A percentile compares a stretch with the other conserved stretches of the same genome.
phyloP scores from a whole-genome alignment of 2,329 filamentous ascomycete genomes.

The Diplodia seriata region DNA sequence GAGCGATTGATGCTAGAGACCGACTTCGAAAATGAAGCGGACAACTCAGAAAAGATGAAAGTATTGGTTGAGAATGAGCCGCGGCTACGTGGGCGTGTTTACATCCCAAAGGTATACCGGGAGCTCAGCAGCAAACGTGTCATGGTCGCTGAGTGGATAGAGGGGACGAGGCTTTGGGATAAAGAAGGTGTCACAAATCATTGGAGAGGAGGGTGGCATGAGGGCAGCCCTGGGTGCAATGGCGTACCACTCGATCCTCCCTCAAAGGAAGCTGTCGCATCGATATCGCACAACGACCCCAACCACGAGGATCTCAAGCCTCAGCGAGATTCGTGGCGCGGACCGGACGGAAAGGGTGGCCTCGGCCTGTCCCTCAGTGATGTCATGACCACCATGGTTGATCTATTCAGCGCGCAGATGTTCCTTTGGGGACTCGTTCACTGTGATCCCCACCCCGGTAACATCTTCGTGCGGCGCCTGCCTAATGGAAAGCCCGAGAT shows the following conservation, averaged over 20 bases:
- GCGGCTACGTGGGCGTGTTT: slow-evolving; percentile 78
- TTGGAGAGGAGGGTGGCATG: slow-evolving; percentile 79
- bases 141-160: slow-evolving; percentile 97
- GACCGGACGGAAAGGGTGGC: slow-evolving; percentile 74
- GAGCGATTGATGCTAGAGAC: slow-evolving; percentile 93
- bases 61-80: slow-evolving; percentile 76
- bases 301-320: slow-evolving; percentile 74
- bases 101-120: slow-evolving; percentile 83
- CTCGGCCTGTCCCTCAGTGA: slow-evolving; percentile 82
- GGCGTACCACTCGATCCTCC: slow-evolving; percentile 58
- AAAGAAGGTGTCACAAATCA: slow-evolving; percentile 77
- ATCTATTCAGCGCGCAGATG: slow-evolving; percentile 96
- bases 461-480: slow-evolving; percentile 90
- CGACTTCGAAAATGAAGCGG: slow-evolving; percentile 90
- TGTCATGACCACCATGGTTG: slow-evolving; percentile 96
- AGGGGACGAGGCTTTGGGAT: slow-evolving; percentile 91
- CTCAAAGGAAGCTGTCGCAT: slow-evolving; percentile 29
- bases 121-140: slow-evolving; percentile 84
- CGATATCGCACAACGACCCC: slow-evolving; percentile 56
- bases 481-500: slow-evolving; percentile 85
- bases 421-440: slow-evolving; percentile 96
- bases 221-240: slow-evolving; percentile 78
- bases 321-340: slow-evolving; percentile 78
- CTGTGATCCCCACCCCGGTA: slow-evolving; percentile 96
- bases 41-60: slow-evolving; percentile 86